phyloP scores from a whole-genome alignment of 805 yeast species.

The Lachancea meyersii region DNA sequence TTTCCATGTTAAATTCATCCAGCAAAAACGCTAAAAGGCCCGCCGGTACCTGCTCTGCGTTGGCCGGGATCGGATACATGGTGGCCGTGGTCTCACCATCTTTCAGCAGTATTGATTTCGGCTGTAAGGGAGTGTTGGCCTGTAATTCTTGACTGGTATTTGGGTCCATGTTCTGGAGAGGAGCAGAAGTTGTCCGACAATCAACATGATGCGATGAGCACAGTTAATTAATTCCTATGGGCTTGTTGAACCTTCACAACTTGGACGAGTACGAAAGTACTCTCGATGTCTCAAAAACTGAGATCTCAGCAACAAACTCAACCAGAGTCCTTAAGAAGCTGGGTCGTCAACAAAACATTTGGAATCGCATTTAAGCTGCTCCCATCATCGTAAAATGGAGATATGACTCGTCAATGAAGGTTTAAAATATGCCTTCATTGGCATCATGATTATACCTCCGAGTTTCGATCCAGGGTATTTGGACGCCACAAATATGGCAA shows the following conservation, averaged over 20 bases:
- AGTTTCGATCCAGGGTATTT: too few relatives aligned
- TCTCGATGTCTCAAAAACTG: neutral
- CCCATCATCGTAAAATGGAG: too few relatives aligned
- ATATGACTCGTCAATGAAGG: too few relatives aligned
- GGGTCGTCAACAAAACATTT: too few relatives aligned
- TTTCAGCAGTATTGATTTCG: constrained; percentile 71
- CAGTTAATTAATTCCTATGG: neutral
- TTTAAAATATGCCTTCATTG: too few relatives aligned
- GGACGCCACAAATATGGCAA: too few relatives aligned
- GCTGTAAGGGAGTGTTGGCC: constrained; percentile 32
- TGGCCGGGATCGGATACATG: constrained; percentile 72
- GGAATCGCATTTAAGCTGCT: too few relatives aligned
- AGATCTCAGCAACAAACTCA: neutral
- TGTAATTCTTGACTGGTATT: neutral
- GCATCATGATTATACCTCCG: too few relatives aligned
- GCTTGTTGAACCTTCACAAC: too few relatives aligned
- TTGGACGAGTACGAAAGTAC: neutral
- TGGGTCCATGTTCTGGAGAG: neutral
- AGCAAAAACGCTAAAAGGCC: constrained; percentile 74
- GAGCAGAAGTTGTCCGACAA: neutral
- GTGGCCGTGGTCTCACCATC: constrained; percentile 93
- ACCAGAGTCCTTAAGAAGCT: neutral
- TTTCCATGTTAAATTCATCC: constrained; percentile 91
- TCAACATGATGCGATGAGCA: constrained; percentile 1
- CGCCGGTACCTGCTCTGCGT: constrained; percentile 57